Evolutionary conservation across 1,139 yeast genomes (phyloP), one percentile per base, ranked within the genome.

Genomic region (Yamadazyma buinensis): DNA sequence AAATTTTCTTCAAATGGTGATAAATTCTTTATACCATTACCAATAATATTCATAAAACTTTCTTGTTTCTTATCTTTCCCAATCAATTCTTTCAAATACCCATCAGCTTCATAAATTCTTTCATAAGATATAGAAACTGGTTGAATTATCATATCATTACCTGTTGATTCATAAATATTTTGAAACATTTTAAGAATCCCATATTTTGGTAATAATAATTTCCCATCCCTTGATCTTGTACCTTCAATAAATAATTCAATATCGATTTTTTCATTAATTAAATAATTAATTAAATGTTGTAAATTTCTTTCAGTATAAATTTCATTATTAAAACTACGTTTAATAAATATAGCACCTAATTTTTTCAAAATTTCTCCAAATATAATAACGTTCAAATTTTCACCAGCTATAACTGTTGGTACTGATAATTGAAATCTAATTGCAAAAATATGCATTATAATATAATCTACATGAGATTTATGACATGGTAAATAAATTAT

Each of bases 191-290:
- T 79, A 44, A 79, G 64, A 39, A 79, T 73, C 12, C 85, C 85
- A 47, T 75, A 78, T 48, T 79, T 80, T 8, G 85, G 85, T 19
- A 80, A 66, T 26, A 80, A 61, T 33, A 78, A 59, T 49, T 79
- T 79, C 12, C 85, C 85, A 37, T 79, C 80, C 43, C 85, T 67
- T 3, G 84, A 78, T 37, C 85, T 67, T 2, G 83, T 77, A 14
- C 85, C 85, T 51, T 79, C 85, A 37, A 79, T 75, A 44, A 80
- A 79, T 36, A 81, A 80, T 51, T 80, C 84, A 42, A 79, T 62
- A 41, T 72, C 74, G 42, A 70, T 60, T 33, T 80, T 79, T 41
- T 75, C 66, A 21, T 63, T 42, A 26, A 79, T 61, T 12, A 76
- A 47, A 31, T 74, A 75, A 47, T 77, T 80, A 35, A 79, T 62